Base-by-base conservation (phyloP, 345 rosid genomes). In the Theobroma cacao region DNA sequence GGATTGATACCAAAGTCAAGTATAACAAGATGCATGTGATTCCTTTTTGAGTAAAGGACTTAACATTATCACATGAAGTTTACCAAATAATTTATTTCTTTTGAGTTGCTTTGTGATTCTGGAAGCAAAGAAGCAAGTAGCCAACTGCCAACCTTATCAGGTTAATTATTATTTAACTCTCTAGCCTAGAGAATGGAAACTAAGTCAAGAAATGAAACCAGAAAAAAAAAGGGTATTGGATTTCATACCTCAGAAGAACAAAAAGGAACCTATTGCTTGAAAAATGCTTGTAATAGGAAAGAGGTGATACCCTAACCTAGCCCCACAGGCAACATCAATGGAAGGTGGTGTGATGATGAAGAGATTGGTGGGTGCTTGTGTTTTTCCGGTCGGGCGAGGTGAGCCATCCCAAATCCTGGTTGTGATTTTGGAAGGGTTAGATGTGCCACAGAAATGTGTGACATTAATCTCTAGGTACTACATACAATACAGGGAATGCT, bases 1-100 rank as follows among this genome's bases (percentile, higher is more conserved):
- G 58, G 56, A 45, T 48, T 48, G 28, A 71, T 50, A 71, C 48
- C 43, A 31, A 52, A 72, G 61, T 31, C 43, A 71, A 71, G 60
- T 0, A 48, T 31, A 50, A 36, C 36, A 70, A 71, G 75, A 20
- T 52, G 41, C 45, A 72, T 52, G 75, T 52, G 75, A 72, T 33
- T 52, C 60, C 60, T 48, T 71, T 11, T 10, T 71, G 43, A 48
- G 26, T 20, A 71, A 50, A 18, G 14, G 30, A 72, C 75, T 70
- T 56, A 24, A 26, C 45, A 12, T 41, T 1, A 26, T 33, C 75
- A 72, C 75, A 72, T 52, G 61, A 50, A 31, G 43, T 72, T 72
- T 12, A 28, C 56, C 56, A 17, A 45, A 3, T 15, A 69, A 45
- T 45, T 45, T 26, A 71, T 50, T 50, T 70, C n/a, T n/a, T 69